Evolutionary conservation across 2,329 filamentous ascomycete species (phyloP).

Genomic region (Fusarium irregulare): DNA sequence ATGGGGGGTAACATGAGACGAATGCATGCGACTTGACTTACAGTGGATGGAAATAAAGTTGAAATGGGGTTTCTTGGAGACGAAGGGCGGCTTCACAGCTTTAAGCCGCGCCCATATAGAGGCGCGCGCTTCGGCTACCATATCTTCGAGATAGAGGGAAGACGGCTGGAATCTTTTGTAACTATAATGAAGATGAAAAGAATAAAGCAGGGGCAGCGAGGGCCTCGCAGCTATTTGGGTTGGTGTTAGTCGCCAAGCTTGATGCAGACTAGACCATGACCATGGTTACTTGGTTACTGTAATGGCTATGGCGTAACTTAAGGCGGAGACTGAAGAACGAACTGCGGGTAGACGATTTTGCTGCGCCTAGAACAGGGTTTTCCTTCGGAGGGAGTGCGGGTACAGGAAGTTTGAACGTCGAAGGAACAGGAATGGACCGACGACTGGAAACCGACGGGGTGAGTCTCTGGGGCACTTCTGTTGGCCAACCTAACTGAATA

Average conservation of each 20-base stretch:
- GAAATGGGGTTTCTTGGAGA: conserved; percentile 73
- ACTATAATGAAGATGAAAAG: conserved; percentile 22
- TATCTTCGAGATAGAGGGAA: conserved; percentile 36
- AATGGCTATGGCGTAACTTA: conserved; percentile 38
- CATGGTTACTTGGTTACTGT: conserved; percentile 28
- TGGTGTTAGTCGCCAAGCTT: conserved; percentile 27
- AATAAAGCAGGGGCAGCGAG: conserved; percentile 27
- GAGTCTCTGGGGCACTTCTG: conserved; percentile 28
- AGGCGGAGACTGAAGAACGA: conserved; percentile 22
- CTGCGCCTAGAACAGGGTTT: conserved; percentile 35
- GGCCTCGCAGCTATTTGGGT: conserved; percentile 31
- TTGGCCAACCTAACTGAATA: conserved; percentile 15
- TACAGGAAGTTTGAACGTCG: conserved; percentile 2
- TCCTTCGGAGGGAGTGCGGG: conserved; percentile 7
- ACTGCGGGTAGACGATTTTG: conserved; percentile 31
- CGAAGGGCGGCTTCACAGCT: conserved; percentile 66
- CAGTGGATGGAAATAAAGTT: conserved; percentile 87
- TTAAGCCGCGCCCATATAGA: conserved; percentile 57
- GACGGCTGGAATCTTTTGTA: conserved; percentile 7
- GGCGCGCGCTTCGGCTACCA: conserved; percentile 51
- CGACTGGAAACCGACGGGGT: neutral
- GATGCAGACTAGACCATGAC: conserved; percentile 23
- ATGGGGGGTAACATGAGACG: neutral
- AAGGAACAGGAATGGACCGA: conserved; percentile 12
- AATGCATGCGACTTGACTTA: conserved; percentile 60